phyloP scores from a whole-genome alignment of 176 grass and related monocot species.

The Musa schizocarpa region DNA sequence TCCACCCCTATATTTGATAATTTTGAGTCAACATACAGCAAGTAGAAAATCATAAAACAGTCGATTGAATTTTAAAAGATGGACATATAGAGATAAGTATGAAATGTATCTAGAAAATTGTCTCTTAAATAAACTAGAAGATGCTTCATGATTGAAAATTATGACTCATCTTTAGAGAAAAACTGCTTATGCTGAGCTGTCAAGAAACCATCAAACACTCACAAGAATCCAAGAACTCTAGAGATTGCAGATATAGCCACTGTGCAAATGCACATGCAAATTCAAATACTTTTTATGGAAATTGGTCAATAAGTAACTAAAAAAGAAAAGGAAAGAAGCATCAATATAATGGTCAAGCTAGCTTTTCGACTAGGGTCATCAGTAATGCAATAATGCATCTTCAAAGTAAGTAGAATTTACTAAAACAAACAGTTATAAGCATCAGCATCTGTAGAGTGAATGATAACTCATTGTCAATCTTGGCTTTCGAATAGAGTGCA shows the following conservation, averaged over 20 bases:
- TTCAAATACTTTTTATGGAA: not conserved
- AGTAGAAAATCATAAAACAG: constrained; percentile 1
- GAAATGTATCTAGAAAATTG: not conserved
- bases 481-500: no score
- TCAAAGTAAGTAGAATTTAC: not conserved
- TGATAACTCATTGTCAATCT: not conserved
- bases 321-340: not conserved
- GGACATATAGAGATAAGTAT: not conserved
- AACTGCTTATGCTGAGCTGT: not conserved
- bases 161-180: not conserved
- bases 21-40: constrained; percentile 1
- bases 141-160: not conserved
- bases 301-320: not conserved
- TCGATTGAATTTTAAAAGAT: constrained; percentile 1
- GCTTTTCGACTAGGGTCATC: not conserved
- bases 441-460: not conserved
- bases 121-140: not conserved
- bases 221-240: not conserved
- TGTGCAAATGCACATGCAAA: not conserved
- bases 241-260: not conserved
- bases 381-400: not conserved
- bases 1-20: constrained; percentile 35
- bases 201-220: not conserved
- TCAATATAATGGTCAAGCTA: not conserved
- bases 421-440: not conserved